phyloP scores from a whole-genome alignment of 129 eudicot genomes.

The Artemisia tridentata region DNA sequence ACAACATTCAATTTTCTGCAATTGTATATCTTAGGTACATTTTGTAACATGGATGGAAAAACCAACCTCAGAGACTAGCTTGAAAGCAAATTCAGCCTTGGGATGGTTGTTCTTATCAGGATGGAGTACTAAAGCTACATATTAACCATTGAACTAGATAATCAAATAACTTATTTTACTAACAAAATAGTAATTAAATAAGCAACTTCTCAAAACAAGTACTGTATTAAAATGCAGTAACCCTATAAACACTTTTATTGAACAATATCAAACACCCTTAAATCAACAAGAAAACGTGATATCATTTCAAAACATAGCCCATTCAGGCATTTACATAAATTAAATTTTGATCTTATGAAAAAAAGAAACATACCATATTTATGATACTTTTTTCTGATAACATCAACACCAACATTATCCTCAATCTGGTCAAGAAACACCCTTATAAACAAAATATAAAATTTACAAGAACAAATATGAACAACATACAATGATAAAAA shows the following conservation, averaged over 20 bases:
- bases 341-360: background rate
- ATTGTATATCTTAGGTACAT: background rate
- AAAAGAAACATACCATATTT: constrained; percentile 49
- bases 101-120: constrained; percentile 90
- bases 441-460: background rate
- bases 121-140: constrained; percentile 78
- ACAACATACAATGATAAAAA: background rate
- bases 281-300: too few species aligned
- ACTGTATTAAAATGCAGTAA: too few species aligned
- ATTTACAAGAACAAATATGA: background rate
- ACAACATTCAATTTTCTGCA: background rate
- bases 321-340: background rate
- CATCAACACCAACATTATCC: constrained; percentile 57
- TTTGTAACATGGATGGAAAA: background rate
- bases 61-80: constrained; percentile 64
- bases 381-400: constrained; percentile 59
- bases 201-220: too few species aligned
- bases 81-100: constrained; percentile 79
- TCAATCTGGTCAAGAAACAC: constrained; percentile 42
- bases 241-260: too few species aligned
- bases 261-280: too few species aligned
- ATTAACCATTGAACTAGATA: background rate
- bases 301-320: too few species aligned
- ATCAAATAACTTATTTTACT: background rate
- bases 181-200: background rate